Percentiles rank a stretch among this genome's conserved stretches.
Conservation (phyloP, 352 stramenopile genomes). For the Pythium monospermum region DNA sequence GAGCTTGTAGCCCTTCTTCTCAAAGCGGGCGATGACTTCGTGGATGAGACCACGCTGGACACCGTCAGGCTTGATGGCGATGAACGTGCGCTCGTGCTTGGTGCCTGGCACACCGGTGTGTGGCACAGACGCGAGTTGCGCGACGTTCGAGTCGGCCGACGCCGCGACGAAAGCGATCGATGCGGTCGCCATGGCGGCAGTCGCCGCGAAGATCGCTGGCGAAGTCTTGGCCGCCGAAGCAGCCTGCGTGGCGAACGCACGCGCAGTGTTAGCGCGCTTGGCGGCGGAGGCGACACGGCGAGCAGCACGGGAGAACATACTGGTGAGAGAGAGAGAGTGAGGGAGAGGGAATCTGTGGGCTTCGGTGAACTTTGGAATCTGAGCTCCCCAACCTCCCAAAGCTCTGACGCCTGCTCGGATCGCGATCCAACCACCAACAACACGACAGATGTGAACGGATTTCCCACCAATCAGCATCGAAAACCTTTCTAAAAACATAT, state of each 20-base stretch:
- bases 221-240: constrained; percentile 25
- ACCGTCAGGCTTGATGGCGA: constrained; percentile 93
- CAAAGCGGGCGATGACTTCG: constrained; percentile 94
- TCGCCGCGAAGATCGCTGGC: constrained; percentile 30
- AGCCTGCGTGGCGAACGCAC: constrained; percentile 52
- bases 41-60: constrained; percentile 92
- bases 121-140: constrained; percentile 29
- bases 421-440: constrained; percentile 21
- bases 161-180: constrained; percentile 45
- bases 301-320: constrained; percentile 68
- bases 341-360: constrained; percentile 6
- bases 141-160: constrained; percentile 40
- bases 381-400: not conserved
- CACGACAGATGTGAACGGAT: constrained; percentile 1
- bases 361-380: constrained; percentile 23
- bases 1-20: constrained; percentile 96
- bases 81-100: constrained; percentile 92
- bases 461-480: constrained; percentile 25
- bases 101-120: constrained; percentile 87
- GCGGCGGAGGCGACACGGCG: constrained; percentile 57
- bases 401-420: no score
- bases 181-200: constrained; percentile 36
- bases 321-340: not conserved
- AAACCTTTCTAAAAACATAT: constrained; percentile 4
- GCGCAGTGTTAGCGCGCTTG: constrained; percentile 46